Evolutionary conservation across 306 rosid genomes (phyloP), one percentile per base, ranked within the genome.

Genomic region (Benincasa hispida): DNA sequence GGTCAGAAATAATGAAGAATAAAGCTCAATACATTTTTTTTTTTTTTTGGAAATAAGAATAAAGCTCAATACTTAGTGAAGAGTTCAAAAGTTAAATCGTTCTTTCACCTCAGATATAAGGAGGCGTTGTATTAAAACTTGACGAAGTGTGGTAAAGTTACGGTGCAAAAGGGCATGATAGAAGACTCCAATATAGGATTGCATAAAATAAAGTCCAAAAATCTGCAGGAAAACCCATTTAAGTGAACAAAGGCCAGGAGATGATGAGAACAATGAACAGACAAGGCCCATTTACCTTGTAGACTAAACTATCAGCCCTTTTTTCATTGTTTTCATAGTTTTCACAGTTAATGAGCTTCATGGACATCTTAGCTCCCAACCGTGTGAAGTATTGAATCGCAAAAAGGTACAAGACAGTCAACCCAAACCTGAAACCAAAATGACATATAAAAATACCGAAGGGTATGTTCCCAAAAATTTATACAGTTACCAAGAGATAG

Each of bases 191-290:
- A 94, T 94, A 78, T 94, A 94, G 32, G 99, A 86, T 82, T 94
- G 99, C 99, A 94, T 94, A 62, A 94, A 94, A 83, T 90, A 94
- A 53, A 94, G 92, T 77, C 97, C 99, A 88, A 92, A 94, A 60
- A 94, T 92, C 99, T 94, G 92, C 85, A 81, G 76, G 74, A 79
- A 76, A 77, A 81, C 79, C 37, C 48, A 51, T 51, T 57, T 54
- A 80, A 74, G 61, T 37, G 39, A 56, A 73, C 61, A 35, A 84
- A 76, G 75, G 69, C 41, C 14, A 57, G 47, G 24, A 17, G 55
- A 50, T 50, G 55, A 50, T 50, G 55, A 62, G 19, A 28, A 39
- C 53, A 51, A 62, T 37, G 74, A 18, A 41, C 15, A 54, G 25
- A 69, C 41, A 42, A 17, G 25, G 76, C 27, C 75, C 73, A 24